Evolutionary conservation across 2,329 filamentous ascomycete species (phyloP), one percentile per base, ranked within the genome.

Genomic region (Ambrosiella beaveri): DNA sequence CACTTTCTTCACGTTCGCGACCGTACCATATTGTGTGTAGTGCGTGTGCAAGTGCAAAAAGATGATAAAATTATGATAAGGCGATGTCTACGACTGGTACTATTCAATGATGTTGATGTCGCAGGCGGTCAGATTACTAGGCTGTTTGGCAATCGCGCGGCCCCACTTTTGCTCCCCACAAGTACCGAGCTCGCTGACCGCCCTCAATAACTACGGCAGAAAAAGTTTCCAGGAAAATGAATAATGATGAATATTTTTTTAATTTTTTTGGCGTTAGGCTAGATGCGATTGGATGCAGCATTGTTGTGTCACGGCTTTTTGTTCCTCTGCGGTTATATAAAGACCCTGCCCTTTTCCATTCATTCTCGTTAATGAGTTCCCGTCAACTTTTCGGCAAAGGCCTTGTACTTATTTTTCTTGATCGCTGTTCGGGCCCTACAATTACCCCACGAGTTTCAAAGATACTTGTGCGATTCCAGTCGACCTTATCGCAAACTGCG

Each of bases 211-310:
- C 44, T 7, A 52, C n/a, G 56, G 59, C 59, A 60, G 56, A 58
- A 60, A 60, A 60, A 56, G 54, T 58, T 60, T 60, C 49, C 40
- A n/a, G 39, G 11, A 41, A 41, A 41, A 41, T 49, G 47, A 19
- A 51, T 5, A 11, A 13, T 19, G 19, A 8, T 51, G 12, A 17
- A 2, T 13, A 47, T n/a, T 13, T 47, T 47, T n/a, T 17, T 15
- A 17, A 4, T 27, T 27, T 27, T 27, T 27, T 27, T 27, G 3
- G 27, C 27, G 27, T 27, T 27, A 27, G 27, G 27, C 27, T 27
- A 27, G 27, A 27, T 27, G 27, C 27, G 27, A 27, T 27, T 27
- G 27, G 3, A 27, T 27, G 27, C 3, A 27, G 27, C 27, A 27
- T 27, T 27, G 27, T 27, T 27, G 27, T 4, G 27, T 27, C 2